phyloP scores from a whole-genome alignment of 1,139 yeast genomes.

The Debaryomycetaceae sp. region DNA sequence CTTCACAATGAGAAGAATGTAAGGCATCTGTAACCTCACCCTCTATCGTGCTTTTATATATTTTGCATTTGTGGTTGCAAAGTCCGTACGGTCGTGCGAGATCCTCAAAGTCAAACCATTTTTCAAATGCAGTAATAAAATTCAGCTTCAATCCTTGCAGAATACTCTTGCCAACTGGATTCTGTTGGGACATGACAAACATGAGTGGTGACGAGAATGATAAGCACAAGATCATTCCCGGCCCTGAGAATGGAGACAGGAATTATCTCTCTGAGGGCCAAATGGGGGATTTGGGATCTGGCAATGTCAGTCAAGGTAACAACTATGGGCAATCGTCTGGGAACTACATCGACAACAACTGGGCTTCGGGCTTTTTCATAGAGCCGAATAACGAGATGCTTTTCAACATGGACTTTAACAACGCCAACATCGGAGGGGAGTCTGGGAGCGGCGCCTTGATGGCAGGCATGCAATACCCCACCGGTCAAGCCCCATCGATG shows the following conservation, averaged over 20 bases:
- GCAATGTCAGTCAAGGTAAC: not conserved
- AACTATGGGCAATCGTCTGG: constrained; percentile 22
- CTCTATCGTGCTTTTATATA: not conserved
- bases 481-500: not conserved
- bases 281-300: not conserved
- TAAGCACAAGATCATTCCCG: not conserved
- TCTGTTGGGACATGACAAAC: not conserved
- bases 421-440: not conserved
- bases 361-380: constrained; percentile 39
- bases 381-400: constrained; percentile 37
- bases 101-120: not conserved
- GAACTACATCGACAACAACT: constrained; percentile 42
- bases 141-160: not conserved
- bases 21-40: not conserved
- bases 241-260: not conserved
- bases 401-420: constrained; percentile 23
- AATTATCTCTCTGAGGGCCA: not conserved
- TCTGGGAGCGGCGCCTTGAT: not conserved
- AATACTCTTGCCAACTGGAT: not conserved
- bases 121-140: not conserved
- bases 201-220: constrained; percentile 4
- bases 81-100: not conserved
- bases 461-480: not conserved
- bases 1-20: not conserved
- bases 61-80: not conserved